Conservation (phyloP, 768 basidiomycete species). For the Sarcomyxa edulis region DNA sequence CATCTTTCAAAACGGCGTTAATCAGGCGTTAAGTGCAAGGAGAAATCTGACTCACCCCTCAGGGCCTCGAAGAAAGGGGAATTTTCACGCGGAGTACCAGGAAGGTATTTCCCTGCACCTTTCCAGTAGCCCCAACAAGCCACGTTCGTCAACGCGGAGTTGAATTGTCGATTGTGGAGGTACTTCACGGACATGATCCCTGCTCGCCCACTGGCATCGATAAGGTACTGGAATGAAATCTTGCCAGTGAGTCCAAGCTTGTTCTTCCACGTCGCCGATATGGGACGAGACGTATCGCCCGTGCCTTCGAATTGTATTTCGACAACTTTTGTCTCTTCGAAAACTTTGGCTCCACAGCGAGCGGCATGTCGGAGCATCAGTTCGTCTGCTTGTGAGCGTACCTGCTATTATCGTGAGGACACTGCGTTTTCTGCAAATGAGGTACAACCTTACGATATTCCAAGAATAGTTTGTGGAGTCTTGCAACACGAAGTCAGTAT, state of each 20-base stretch:
- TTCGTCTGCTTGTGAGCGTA: conserved; percentile 54
- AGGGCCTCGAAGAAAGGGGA: conserved; percentile 50
- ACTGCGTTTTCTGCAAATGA: neutral
- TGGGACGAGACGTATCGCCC: conserved; percentile 25
- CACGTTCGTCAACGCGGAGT: conserved; percentile 46
- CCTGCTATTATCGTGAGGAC: conserved; percentile 21
- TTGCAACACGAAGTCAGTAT: conserved; percentile 53
- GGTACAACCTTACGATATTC: conserved; percentile 49
- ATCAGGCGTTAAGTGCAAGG: neutral
- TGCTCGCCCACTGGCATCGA: conserved; percentile 58
- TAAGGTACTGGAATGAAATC: conserved; percentile 52
- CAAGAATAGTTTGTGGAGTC: conserved; percentile 47
- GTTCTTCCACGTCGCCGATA: conserved; percentile 32
- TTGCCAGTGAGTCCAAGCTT: conserved; percentile 27
- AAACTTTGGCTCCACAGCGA: conserved; percentile 40
- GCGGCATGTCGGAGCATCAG: conserved; percentile 52
- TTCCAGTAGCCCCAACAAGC: conserved; percentile 68
- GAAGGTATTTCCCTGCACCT: conserved; percentile 35
- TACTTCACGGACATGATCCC: conserved; percentile 58
- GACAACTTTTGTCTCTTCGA: conserved; percentile 39
- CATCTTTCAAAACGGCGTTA: conserved; percentile 25
- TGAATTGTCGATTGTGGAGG: conserved; percentile 49
- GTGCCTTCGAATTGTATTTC: conserved; percentile 38
- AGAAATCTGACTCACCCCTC: conserved; percentile 28
- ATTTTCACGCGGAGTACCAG: conserved; percentile 33